These are phyloP conservation scores for Kuraishia piskuri DNA, from an alignment of 805 yeast species.

Conservation along the genomic window DNA sequence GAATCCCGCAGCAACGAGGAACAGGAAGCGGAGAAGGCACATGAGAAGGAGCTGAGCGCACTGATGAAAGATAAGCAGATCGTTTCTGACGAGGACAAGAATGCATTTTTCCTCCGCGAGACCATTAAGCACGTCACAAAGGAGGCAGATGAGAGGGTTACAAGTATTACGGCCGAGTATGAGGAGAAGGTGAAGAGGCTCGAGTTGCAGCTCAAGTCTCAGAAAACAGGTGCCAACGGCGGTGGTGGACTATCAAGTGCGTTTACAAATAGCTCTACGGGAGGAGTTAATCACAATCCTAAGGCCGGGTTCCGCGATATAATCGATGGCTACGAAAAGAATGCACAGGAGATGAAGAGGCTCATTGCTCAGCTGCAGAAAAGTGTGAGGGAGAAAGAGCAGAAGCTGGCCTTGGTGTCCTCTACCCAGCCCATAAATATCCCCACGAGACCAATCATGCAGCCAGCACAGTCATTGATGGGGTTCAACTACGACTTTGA, in stretches of 20 bases:
- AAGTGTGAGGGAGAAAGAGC: conserved; percentile 10
- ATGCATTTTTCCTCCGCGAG: background rate
- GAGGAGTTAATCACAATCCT: background rate
- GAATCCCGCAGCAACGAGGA: background rate
- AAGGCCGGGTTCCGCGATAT: background rate
- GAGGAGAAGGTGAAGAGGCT: background rate
- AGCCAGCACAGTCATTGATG: background rate
- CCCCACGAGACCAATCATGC: conserved; percentile 4
- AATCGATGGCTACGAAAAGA: conserved; percentile 6
- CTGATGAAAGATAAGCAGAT: background rate
- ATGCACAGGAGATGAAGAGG: conserved; percentile 5
- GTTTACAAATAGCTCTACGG: background rate
- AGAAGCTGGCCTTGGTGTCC: conserved; percentile 8
- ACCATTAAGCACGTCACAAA: too few relatives aligned
- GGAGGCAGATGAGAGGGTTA: background rate
- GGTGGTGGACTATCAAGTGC: background rate
- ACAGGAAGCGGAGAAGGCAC: background rate
- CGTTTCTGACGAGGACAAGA: background rate
- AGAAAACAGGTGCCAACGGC: background rate
- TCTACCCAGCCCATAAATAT: conserved; percentile 17
- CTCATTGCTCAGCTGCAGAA: conserved; percentile 5
- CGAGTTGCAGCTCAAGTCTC: background rate
- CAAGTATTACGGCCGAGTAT: background rate
- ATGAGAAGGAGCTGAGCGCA: background rate
- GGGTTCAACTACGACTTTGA: background rate